Conservation (phyloP, 371 early-diverging fungal species). For the Rhizopus microsporus region DNA sequence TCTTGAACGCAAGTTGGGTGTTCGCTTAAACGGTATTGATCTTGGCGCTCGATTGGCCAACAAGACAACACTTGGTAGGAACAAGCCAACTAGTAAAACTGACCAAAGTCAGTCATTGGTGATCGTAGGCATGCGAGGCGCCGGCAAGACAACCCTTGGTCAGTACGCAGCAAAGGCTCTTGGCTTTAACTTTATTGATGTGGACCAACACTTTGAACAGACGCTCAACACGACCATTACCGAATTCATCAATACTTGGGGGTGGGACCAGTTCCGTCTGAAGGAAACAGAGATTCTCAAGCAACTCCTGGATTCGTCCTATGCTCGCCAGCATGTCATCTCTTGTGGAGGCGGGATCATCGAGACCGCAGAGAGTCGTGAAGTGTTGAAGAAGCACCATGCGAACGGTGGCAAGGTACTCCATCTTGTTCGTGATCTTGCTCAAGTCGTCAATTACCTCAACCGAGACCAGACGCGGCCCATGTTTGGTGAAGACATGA, state of each 20-base stretch:
- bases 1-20: conserved; percentile 76
- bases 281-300: conserved; percentile 72
- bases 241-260: conserved; percentile 74
- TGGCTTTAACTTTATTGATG: conserved; percentile 80
- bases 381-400: conserved; percentile 57
- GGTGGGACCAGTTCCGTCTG: conserved; percentile 91
- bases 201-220: conserved; percentile 84
- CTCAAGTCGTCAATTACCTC: conserved; percentile 79
- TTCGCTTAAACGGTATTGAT: conserved; percentile 74
- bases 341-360: conserved; percentile 97
- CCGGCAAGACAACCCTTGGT: conserved; percentile 92
- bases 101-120: conserved; percentile 65
- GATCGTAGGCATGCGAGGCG: conserved; percentile 97
- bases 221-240: conserved; percentile 70
- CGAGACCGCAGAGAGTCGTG: conserved; percentile 77
- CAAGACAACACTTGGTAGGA: conserved; percentile 33
- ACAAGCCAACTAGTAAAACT: conserved; percentile 3
- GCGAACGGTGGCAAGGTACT: conserved; percentile 68
- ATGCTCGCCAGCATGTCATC: conserved; percentile 65
- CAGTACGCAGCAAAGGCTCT: conserved; percentile 69
- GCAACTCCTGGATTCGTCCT: conserved; percentile 39
- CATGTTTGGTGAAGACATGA: conserved; percentile 80
- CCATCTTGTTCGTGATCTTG: conserved; percentile 82
- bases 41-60: conserved; percentile 50
- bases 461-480: conserved; percentile 83